Percentiles rank a stretch among this genome's conserved stretches.
phyloP scores from a whole-genome alignment of 148 eudicot genomes.

The Diospyros kaki region DNA sequence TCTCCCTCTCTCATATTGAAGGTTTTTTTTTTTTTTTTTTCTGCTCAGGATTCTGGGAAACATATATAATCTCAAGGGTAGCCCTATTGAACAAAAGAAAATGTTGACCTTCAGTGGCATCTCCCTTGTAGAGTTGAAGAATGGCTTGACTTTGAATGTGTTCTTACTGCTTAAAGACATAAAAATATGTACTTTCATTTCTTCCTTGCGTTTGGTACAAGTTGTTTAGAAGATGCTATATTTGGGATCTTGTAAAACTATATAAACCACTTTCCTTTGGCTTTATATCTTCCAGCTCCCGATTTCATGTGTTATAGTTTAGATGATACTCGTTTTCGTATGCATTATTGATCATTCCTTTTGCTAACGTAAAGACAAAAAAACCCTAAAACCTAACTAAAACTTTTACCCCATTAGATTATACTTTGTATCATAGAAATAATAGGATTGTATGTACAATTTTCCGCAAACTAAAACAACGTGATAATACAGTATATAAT shows the following conservation, averaged over 20 bases:
- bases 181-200: conserved; percentile 5
- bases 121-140: background rate
- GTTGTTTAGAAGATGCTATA: background rate
- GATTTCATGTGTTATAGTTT: background rate
- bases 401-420: too few relatives aligned
- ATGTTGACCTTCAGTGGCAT: conserved; percentile 2
- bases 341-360: background rate
- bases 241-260: background rate
- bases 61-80: conserved; percentile 35
- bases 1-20: background rate
- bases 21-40: background rate
- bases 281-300: background rate
- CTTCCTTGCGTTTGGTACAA: background rate
- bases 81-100: conserved; percentile 36
- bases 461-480: too few relatives aligned
- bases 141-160: background rate
- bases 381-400: too few relatives aligned
- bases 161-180: background rate
- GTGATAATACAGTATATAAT: too few relatives aligned
- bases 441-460: too few relatives aligned
- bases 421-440: too few relatives aligned
- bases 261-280: background rate
- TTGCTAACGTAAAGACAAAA: too few relatives aligned
- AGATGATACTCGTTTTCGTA: background rate
- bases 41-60: conserved; percentile 34